These are phyloP conservation scores for Penicillium fuscoglaucum DNA, from an alignment of 2,329 filamentous ascomycete genomes.

Conservation along the genomic window DNA sequence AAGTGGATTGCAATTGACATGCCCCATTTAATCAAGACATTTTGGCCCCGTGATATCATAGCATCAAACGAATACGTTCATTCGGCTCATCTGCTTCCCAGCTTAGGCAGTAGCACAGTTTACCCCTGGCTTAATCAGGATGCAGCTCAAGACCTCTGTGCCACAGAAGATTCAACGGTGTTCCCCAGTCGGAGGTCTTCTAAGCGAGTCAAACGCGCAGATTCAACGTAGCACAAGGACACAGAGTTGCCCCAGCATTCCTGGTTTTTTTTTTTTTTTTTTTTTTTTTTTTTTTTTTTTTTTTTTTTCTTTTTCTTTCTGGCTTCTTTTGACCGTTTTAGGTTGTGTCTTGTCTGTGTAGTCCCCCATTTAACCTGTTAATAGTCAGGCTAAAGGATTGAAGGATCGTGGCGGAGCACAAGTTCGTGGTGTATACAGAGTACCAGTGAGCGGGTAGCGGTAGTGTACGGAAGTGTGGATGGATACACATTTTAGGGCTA, in stretches of 20 bases:
- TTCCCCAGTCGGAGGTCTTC: constrained; percentile 2
- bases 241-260: constrained; percentile 8
- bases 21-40: not conserved
- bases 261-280: not conserved
- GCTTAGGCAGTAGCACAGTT: constrained; percentile 3
- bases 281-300: not conserved
- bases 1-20: not conserved
- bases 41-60: not conserved
- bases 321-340: constrained; percentile 19
- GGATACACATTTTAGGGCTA: constrained; percentile 9
- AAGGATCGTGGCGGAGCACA: constrained; percentile 1
- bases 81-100: not conserved
- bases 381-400: not conserved
- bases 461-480: not conserved
- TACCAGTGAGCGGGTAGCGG: constrained; percentile 8
- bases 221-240: constrained; percentile 1
- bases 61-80: not conserved
- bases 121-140: constrained; percentile 14
- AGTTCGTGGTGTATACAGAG: not conserved
- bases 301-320: not conserved
- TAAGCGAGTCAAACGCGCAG: constrained; percentile 5
- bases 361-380: not conserved
- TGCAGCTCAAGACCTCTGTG: constrained; percentile 8
- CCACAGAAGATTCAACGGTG: constrained; percentile 3
- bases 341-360: constrained; percentile 1